Conservation (phyloP, 306 rosid genomes). For the Cicer pinnatifidum region DNA sequence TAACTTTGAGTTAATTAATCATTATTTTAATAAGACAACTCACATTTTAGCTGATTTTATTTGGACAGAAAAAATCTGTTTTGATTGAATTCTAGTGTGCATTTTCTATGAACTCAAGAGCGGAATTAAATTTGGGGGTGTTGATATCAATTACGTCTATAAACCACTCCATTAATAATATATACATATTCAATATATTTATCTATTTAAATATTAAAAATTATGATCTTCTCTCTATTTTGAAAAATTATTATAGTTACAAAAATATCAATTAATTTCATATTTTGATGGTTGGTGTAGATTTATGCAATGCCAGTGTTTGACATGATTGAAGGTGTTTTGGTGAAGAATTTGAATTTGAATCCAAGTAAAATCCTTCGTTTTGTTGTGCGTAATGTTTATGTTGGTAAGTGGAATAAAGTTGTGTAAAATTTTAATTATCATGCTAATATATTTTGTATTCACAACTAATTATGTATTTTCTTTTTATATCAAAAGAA, state of each 20-base stretch:
- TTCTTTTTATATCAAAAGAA: too few species aligned
- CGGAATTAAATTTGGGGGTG: too few species aligned
- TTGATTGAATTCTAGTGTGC: fast-evolving
- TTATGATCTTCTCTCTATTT: too few species aligned
- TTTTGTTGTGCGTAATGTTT: constrained; percentile 59
- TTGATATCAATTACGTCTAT: too few species aligned
- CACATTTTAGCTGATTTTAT: too few species aligned
- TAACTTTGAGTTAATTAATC: background rate
- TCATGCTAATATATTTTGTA: background rate
- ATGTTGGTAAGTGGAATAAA: constrained; percentile 66
- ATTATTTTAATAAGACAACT: too few species aligned
- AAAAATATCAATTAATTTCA: background rate
- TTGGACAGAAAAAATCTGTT: too few species aligned
- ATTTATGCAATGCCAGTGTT: constrained; percentile 85
- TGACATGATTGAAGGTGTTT: constrained; percentile 76
- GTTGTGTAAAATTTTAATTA: background rate
- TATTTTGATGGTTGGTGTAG: constrained; percentile 44
- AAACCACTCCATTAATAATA: too few species aligned
- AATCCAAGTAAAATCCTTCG: constrained; percentile 62
- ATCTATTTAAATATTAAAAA: too few species aligned
- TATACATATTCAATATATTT: too few species aligned
- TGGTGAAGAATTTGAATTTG: constrained; percentile 68
- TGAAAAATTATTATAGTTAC: background rate
- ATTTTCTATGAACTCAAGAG: too few species aligned
- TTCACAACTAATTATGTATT: background rate